A percentile compares a stretch with the other conserved stretches of the same genome.
phyloP scores from a whole-genome alignment of 2,329 filamentous ascomycete genomes.

The Ceratocystis variospora region DNA sequence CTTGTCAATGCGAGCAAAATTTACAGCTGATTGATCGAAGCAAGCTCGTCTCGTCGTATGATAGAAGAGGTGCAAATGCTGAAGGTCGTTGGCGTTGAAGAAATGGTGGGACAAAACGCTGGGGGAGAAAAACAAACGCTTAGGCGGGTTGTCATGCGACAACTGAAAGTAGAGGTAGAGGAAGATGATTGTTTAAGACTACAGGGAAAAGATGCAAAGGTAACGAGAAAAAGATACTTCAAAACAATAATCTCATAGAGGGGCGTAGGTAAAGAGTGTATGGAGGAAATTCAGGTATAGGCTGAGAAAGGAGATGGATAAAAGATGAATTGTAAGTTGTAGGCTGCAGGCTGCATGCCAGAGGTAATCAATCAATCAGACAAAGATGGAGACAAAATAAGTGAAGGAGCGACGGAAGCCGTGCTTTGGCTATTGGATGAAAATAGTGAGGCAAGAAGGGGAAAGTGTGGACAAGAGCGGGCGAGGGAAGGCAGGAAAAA shows the following conservation, averaged over 20 bases:
- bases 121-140: background rate
- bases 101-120: constrained; percentile 6
- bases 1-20: background rate
- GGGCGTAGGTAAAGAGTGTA: background rate
- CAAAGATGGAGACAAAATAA: background rate
- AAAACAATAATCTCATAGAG: background rate
- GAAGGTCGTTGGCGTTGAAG: background rate
- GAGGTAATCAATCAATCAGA: background rate
- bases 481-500: background rate
- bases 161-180: background rate
- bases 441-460: background rate
- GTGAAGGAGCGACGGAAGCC: background rate
- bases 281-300: background rate
- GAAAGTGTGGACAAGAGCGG: background rate
- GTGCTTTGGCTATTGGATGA: background rate
- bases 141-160: constrained; percentile 2
- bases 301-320: background rate
- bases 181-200: background rate
- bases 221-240: background rate
- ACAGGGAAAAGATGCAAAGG: constrained; percentile 1
- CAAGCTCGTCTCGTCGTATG: background rate
- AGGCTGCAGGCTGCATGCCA: no score
- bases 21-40: background rate
- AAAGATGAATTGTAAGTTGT: background rate
- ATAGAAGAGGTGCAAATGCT: background rate